Evolutionary conservation across 2,329 filamentous ascomycete species (phyloP), one percentile per base, ranked within the genome.

Genomic region (Pseudocercospora fuligena): DNA sequence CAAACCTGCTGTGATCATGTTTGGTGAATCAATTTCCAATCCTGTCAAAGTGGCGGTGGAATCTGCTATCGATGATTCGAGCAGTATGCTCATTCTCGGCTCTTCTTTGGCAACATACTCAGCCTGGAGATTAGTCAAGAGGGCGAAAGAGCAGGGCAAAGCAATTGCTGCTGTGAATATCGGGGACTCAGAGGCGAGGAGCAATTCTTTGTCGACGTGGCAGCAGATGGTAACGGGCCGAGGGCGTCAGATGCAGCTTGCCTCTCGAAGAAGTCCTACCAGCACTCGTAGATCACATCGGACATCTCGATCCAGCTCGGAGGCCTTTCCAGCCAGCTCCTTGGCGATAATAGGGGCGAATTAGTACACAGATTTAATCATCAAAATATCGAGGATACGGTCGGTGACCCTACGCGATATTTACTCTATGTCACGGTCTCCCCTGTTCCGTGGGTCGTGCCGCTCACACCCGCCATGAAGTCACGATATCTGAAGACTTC

Each of bases 401-500:
- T 51, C 19, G 25, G 14, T 23, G 3, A 14, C 2, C 19, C 47
- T 51, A 8, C 25, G 29, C 33, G 46, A 51, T 8, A 61, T 56
- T 4, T 11, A 19, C 11, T 25, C 47, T 43, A 71, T 46, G 65
- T 57, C 60, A 63, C 63, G 46, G 66, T 31, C 12, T 61, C 63
- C 43, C 70, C 70, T 60, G 63, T 51, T 25, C 61, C 66, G n/a
- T 66, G 47, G 11, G 60, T 14, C 16, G 60, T 60, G 8, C 81
- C 81, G 2, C 76, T 79, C 19, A 84, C 68, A 67, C 73, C 80
- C 0, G 80, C 87, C 69, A 98, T 92, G 81, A 98, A 98, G 66
- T 99, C 95, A 69, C 92, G 89, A 77, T 98, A 99, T 75, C 89
- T 88, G 80, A 99, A 98, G 0, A 98, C 93, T 67, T 98, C 94